Evolutionary conservation across 768 basidiomycete species (phyloP).

Genomic region (Polyporus arcularius): DNA sequence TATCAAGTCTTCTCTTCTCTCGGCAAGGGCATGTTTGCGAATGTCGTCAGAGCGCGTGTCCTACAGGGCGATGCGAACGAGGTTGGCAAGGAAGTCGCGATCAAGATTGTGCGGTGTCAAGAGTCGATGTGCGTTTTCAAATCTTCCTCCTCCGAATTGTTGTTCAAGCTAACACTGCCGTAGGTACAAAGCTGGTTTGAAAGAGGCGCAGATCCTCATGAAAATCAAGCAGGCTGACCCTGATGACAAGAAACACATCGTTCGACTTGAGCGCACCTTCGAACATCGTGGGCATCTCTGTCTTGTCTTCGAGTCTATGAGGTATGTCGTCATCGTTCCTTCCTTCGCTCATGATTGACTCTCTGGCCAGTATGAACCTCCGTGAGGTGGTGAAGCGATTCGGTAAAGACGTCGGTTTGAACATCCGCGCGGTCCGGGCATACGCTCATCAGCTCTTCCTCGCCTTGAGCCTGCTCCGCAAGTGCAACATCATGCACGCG

Average conservation of each 20-base stretch:
- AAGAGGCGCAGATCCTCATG: conserved; percentile 87
- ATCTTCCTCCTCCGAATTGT: no score
- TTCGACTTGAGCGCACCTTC: conserved; percentile 91
- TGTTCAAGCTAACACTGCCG: not conserved
- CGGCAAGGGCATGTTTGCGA: conserved; percentile 99
- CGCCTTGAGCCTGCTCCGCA: conserved; percentile 78
- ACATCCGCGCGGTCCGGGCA: conserved; percentile 96
- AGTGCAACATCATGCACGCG: conserved; percentile 94
- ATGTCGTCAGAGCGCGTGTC: conserved; percentile 88
- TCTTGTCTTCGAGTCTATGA: conserved; percentile 91
- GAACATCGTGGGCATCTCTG: conserved; percentile 98
- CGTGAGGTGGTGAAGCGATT: conserved; percentile 98
- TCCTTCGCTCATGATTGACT: conserved; percentile 1
- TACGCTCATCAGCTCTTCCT: conserved; percentile 97
- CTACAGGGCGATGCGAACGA: conserved; percentile 62
- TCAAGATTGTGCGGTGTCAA: conserved; percentile 95
- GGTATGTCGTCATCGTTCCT: conserved; percentile 46
- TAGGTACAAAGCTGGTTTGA: conserved; percentile 94
- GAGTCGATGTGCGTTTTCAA: conserved; percentile 81
- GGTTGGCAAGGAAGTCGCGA: conserved; percentile 80
- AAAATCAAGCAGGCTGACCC: conserved; percentile 89
- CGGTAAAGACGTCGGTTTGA: conserved; percentile 96
- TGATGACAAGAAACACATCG: conserved; percentile 95
- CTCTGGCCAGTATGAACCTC: conserved; percentile 81
- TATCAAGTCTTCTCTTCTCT: conserved; percentile 94